These are phyloP conservation scores for Polytrichum commune DNA, from an alignment of 225 moss, liverwort and hornwort genomes.

Conservation along the genomic window DNA sequence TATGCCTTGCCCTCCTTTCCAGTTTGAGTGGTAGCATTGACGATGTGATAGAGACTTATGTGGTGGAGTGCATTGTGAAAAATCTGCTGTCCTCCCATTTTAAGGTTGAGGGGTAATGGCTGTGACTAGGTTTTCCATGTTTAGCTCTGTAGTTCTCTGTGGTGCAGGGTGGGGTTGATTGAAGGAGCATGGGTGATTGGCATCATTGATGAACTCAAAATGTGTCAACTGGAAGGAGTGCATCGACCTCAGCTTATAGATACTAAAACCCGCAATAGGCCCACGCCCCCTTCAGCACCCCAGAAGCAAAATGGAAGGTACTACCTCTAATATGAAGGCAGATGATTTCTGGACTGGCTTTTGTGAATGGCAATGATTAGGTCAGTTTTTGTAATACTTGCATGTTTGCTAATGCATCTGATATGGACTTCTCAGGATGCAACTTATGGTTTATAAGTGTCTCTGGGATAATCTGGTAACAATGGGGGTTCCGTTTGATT, in stretches of 20 bases:
- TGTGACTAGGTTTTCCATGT: too few species aligned
- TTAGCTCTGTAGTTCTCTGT: slow-evolving; percentile 9
- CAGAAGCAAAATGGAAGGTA: slow-evolving; percentile 97
- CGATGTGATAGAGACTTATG: too few species aligned
- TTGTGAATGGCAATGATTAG: too few species aligned
- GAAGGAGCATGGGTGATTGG: slow-evolving; percentile 88
- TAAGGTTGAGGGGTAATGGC: too few species aligned
- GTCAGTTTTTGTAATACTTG: too few species aligned
- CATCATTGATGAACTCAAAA: slow-evolving; percentile 90
- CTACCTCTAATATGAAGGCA: not conserved
- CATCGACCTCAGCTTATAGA: slow-evolving; percentile 82
- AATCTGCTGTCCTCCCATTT: too few species aligned
- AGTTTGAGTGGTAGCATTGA: too few species aligned
- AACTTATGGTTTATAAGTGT: slow-evolving; percentile 92
- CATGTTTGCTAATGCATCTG: too few species aligned
- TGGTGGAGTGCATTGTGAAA: too few species aligned
- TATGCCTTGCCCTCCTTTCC: too few species aligned
- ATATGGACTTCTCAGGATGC: slow-evolving; percentile 57
- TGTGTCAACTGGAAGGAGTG: slow-evolving; percentile 65
- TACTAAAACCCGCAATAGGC: slow-evolving; percentile 85
- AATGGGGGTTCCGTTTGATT: slow-evolving; percentile 57
- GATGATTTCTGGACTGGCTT: too few species aligned
- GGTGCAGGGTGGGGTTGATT: slow-evolving; percentile 73
- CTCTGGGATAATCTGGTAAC: slow-evolving; percentile 82
- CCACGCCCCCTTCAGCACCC: slow-evolving; percentile 76